Base-by-base conservation (phyloP, 2,329 filamentous ascomycete genomes). In the Xylariaceae sp. region DNA sequence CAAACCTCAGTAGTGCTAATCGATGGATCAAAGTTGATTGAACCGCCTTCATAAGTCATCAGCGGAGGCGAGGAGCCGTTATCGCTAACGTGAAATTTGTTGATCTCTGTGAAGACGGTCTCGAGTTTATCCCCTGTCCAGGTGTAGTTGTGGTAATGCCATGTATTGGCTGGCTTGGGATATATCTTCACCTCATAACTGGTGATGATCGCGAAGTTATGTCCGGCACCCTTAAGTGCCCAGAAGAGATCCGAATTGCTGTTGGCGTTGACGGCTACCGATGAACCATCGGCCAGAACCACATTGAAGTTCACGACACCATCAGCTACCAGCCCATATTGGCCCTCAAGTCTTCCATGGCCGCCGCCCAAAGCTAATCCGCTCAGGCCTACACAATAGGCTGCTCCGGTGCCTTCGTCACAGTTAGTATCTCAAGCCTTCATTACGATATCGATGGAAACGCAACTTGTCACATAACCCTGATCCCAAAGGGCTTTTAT, bases 321-420 rank as follows among this genome's bases (percentile, higher is more conserved):
- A 29, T 64, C 62, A 19, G 30, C 55, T 15, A 63, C 52, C 16
- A 67, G 36, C 16, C 66, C 65, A 18, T 68, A 55, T 3, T 57
- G 32, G 9, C 66, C 64, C 37, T 67, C 47, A 1, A 58, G 53
- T 9, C 57, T 56, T 5, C 65, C 63, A 29, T 64, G 63, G 19
- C 63, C 65, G 4, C 65, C 65, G 1, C 66, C 66, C 5, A 66
- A 56, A 8, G 26, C 54, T 4, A 56, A 49, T 1, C 61, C 64
- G 13, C 62, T 29, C 7, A 67, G 15, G 7, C 63, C 61, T 8
- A 64, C 61, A 39, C 63, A 66, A 16, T 56, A 55, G 22, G 54
- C 60, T 2, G 49, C 40, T 5, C 62, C 63, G 49, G 47, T 41
- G 51, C 29, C 29, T 30, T 30, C 10, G 10, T 30, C 29, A 30